Conservation (phyloP, 1,284 basidiomycete species). For the Moniliophthora roreri region DNA sequence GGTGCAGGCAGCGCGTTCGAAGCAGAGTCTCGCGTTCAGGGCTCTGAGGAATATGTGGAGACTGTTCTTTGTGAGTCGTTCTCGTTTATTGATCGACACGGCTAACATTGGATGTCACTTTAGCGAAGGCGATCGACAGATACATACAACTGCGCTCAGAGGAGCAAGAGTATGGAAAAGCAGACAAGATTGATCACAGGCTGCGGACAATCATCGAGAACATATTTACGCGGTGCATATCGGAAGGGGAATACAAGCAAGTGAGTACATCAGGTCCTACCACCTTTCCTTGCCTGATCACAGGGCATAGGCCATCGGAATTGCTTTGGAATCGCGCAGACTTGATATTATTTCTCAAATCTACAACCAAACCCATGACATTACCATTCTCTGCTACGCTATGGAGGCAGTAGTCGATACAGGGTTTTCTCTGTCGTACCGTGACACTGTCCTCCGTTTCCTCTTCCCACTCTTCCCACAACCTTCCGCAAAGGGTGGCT, state of each 20-base stretch:
- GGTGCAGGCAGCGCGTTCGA: slow-evolving; percentile 88
- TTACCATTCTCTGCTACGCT: slow-evolving; percentile 81
- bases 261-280: slow-evolving; percentile 39
- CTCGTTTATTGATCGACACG: slow-evolving; percentile 1
- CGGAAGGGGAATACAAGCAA: slow-evolving; percentile 87
- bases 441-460: slow-evolving; percentile 83
- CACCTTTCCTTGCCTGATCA: slow-evolving; percentile 13
- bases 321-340: slow-evolving; percentile 87
- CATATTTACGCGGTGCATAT: slow-evolving; percentile 82
- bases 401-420: slow-evolving; percentile 88
- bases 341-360: slow-evolving; percentile 83
- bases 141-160: slow-evolving; percentile 70
- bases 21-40: slow-evolving; percentile 60
- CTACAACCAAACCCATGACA: slow-evolving; percentile 72
- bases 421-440: slow-evolving; percentile 78
- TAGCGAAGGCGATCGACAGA: slow-evolving; percentile 92
- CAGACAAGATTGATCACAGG: slow-evolving; percentile 71
- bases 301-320: slow-evolving; percentile 77
- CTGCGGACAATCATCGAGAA: slow-evolving; percentile 83
- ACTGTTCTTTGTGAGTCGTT: slow-evolving; percentile 83
- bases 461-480: slow-evolving; percentile 81
- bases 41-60: slow-evolving; percentile 86
- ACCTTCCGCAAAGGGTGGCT: slow-evolving; percentile 67
- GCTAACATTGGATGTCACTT: slow-evolving; percentile 12
- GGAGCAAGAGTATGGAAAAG: slow-evolving; percentile 45